Evolutionary conservation across 177 flowering plant genomes (phyloP).

Genomic region (Tripterygium wilfordii): DNA sequence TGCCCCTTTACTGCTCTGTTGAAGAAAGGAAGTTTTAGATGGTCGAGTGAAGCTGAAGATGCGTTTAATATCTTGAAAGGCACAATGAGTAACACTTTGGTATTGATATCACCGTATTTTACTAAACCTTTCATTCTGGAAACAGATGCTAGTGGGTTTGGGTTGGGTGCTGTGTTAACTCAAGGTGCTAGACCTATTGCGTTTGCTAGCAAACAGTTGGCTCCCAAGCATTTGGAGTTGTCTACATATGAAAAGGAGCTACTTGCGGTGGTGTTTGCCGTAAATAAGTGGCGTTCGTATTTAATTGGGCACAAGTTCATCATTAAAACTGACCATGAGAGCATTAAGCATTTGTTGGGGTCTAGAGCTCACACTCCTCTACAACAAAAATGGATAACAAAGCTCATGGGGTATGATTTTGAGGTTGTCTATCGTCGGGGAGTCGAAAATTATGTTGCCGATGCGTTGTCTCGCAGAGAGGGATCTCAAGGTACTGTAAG

Average conservation of each 20-base stretch:
- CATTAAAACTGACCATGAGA: not conserved
- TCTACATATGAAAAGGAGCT: slow-evolving; percentile 7
- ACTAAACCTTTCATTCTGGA: not conserved
- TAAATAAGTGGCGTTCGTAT: slow-evolving; percentile 3
- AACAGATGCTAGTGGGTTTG: slow-evolving; percentile 6
- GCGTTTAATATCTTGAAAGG: too few relatives aligned
- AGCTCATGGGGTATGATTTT: slow-evolving; percentile 10
- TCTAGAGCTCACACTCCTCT: not conserved
- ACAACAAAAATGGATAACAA: slow-evolving; percentile 4
- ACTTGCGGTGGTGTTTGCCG: not conserved
- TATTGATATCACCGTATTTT: too few relatives aligned
- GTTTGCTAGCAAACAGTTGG: not conserved
- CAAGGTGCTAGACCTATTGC: not conserved
- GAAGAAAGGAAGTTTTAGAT: too few relatives aligned
- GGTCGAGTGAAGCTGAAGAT: too few relatives aligned
- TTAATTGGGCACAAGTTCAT: not conserved
- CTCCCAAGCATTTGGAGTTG: not conserved
- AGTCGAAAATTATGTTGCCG: too few relatives aligned
- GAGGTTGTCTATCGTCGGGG: not conserved
- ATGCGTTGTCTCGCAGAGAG: too few relatives aligned
- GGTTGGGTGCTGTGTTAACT: slow-evolving; percentile 1
- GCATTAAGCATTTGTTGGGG: not conserved
- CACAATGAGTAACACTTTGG: too few relatives aligned
- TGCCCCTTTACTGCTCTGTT: too few relatives aligned
- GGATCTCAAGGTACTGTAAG: too few relatives aligned